Percentiles rank a stretch among this genome's conserved stretches.
Evolutionary conservation across 164 flowering plant genomes (phyloP).

Genomic region (Sextonia rubra): DNA sequence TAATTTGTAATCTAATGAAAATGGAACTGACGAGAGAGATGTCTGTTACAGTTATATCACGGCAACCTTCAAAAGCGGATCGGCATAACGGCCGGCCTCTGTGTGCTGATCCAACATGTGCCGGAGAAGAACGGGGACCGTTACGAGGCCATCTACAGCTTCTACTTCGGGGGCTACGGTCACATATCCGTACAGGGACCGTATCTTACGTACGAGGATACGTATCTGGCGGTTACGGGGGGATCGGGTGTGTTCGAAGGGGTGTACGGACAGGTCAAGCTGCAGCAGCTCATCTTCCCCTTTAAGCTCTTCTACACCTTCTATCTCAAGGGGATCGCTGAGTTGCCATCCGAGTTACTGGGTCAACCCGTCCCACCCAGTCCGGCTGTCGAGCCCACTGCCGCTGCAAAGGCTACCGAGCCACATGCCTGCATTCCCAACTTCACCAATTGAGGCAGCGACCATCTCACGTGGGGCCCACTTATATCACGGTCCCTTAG

Average conservation of each 20-base stretch:
- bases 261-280: conserved; percentile 52
- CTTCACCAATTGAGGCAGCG: conserved; percentile 16
- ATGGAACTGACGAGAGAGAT: too few relatives aligned
- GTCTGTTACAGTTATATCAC: conserved; percentile 34
- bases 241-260: conserved; percentile 69
- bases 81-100: conserved; percentile 58
- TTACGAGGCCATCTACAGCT: conserved; percentile 69
- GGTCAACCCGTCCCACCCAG: conserved; percentile 42
- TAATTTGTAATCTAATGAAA: too few relatives aligned
- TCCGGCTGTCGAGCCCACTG: conserved; percentile 45
- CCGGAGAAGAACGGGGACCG: conserved; percentile 65
- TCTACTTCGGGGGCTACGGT: conserved; percentile 74
- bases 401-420: conserved; percentile 66
- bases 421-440: conserved; percentile 35
- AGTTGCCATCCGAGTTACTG: conserved; percentile 49
- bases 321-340: conserved; percentile 48
- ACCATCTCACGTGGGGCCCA: too few relatives aligned
- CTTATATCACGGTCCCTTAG: too few relatives aligned
- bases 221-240: conserved; percentile 61
- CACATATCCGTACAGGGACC: conserved; percentile 67
- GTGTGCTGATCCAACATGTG: conserved; percentile 48
- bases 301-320: conserved; percentile 67
- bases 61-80: conserved; percentile 56
- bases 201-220: conserved; percentile 58
- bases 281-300: conserved; percentile 60